Evolutionary conservation across 2,329 filamentous ascomycete species (phyloP).

Genomic region (Sclerotinia trifoliorum): DNA sequence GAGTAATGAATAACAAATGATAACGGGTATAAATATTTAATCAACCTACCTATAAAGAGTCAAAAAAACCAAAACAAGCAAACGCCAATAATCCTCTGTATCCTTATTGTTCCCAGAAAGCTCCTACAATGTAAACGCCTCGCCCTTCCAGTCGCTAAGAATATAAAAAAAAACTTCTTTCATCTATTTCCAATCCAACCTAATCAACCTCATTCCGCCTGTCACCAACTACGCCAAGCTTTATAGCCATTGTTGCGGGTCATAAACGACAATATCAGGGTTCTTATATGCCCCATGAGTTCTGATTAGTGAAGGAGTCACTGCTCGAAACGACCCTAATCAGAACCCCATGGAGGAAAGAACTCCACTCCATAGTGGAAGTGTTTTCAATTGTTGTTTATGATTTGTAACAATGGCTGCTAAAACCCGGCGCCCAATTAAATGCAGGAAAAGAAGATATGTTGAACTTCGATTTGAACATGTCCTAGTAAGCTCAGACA

Average conservation of each 20-base stretch:
- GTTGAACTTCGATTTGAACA: not conserved
- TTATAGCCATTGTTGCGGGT: not conserved
- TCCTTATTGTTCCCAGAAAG: not conserved
- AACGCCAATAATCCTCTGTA: not conserved
- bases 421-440: not conserved
- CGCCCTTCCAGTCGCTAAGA: not conserved
- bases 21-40: not conserved
- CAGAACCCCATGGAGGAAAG: not conserved
- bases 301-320: not conserved
- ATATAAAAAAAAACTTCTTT: not conserved
- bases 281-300: not conserved
- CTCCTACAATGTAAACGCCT: conserved; percentile 1
- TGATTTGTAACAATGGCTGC: not conserved
- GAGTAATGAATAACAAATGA: too few relatives aligned
- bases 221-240: not conserved
- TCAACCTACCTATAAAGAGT: not conserved
- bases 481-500: not conserved
- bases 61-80: not conserved
- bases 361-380: not conserved
- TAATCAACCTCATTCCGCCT: conserved; percentile 30
- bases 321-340: not conserved
- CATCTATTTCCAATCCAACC: conserved; percentile 24
- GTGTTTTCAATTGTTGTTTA: not conserved
- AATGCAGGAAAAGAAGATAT: not conserved
- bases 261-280: not conserved